Percentiles rank a stretch among this genome's conserved stretches.
phyloP scores from a whole-genome alignment of 352 stramenopile genomes.

The Achlya hypogyna region DNA sequence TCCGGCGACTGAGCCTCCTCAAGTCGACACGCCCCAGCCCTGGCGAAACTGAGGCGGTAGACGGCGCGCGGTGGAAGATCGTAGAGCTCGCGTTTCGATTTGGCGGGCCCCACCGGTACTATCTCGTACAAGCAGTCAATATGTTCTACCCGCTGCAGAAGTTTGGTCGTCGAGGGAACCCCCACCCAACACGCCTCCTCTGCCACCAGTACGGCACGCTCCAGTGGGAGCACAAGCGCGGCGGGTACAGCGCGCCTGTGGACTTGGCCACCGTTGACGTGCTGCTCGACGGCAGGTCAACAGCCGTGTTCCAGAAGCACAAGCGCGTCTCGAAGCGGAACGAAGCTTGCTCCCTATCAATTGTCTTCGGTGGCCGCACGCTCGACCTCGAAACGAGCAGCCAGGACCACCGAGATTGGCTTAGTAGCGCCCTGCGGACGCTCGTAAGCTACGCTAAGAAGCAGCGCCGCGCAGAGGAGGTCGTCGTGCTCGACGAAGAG shows the following conservation, averaged over 20 bases:
- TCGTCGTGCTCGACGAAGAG: background rate
- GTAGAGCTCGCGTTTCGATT: constrained; percentile 80
- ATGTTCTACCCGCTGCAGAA: constrained; percentile 79
- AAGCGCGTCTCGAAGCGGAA: background rate
- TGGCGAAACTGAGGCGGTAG: constrained; percentile 49
- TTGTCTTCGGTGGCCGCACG: constrained; percentile 66
- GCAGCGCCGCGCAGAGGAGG: constrained; percentile 48
- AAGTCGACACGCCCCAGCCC: background rate
- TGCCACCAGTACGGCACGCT: constrained; percentile 74
- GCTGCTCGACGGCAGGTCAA: constrained; percentile 55
- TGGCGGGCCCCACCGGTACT: constrained; percentile 71
- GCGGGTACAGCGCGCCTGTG: constrained; percentile 50
- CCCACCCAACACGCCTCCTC: constrained; percentile 60
- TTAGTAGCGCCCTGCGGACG: constrained; percentile 65
- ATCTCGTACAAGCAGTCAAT: constrained; percentile 80
- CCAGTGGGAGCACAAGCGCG: constrained; percentile 82
- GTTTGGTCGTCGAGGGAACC: constrained; percentile 62
- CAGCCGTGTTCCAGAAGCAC: constrained; percentile 75
- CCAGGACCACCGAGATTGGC: constrained; percentile 66
- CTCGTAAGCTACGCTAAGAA: constrained; percentile 61
- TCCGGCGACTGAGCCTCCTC: constrained; percentile 1
- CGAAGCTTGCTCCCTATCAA: constrained; percentile 47
- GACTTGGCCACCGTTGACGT: constrained; percentile 66
- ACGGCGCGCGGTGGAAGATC: constrained; percentile 79
- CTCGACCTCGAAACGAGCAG: constrained; percentile 74